phyloP scores from a whole-genome alignment of 75 land plant species.

The Cunninghamia lanceolata region DNA sequence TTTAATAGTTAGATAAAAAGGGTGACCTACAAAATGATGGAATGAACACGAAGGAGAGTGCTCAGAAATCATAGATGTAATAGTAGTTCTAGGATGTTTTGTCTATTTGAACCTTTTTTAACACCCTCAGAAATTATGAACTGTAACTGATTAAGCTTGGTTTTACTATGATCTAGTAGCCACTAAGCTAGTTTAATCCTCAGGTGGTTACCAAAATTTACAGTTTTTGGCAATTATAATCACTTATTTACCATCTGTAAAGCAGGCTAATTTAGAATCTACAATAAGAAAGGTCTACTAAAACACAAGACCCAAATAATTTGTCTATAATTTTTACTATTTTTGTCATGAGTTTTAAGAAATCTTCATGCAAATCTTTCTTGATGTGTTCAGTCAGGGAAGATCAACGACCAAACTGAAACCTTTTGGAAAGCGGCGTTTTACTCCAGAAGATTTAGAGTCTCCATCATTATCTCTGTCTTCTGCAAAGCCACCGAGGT shows the following conservation, averaged over 20 bases:
- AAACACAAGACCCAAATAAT: not conserved
- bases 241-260: not conserved
- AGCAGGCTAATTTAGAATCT: not conserved
- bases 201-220: not conserved
- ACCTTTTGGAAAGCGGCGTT: slow-evolving; percentile 26
- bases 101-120: not conserved
- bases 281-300: not conserved
- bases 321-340: not conserved
- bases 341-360: not conserved
- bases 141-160: not conserved
- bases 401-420: slow-evolving; percentile 14
- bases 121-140: not conserved
- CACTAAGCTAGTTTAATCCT: not conserved
- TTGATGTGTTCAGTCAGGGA: slow-evolving; percentile 23
- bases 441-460: slow-evolving; percentile 30
- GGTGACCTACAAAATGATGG: not conserved
- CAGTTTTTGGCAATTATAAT: not conserved
- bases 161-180: not conserved
- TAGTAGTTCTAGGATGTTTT: not conserved
- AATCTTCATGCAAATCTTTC: not conserved
- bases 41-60: not conserved
- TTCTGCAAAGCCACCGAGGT: slow-evolving; percentile 23
- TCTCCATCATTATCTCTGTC: slow-evolving; percentile 20
- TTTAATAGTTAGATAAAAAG: not conserved
- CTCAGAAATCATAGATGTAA: not conserved